Percentiles rank a stretch among this genome's conserved stretches.
phyloP scores from a whole-genome alignment of 345 rosid species.

The Salix viminalis region DNA sequence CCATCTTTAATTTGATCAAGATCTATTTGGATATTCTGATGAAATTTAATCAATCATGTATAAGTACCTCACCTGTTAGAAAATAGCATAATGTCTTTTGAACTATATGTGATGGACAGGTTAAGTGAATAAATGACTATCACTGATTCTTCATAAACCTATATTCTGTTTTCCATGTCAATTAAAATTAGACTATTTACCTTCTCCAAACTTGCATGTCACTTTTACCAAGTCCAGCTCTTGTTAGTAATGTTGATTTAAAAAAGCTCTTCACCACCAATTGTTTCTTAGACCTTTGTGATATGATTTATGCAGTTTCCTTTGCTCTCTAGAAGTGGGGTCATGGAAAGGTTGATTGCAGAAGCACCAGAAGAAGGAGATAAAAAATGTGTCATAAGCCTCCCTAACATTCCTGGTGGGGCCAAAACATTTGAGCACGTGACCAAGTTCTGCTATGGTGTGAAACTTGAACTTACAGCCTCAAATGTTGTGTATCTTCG shows the following conservation, averaged over 20 bases:
- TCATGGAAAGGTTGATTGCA: conserved; percentile 81
- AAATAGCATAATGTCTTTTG: neutral
- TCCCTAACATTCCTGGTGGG: conserved; percentile 73
- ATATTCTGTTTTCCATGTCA: neutral
- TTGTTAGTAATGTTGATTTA: neutral
- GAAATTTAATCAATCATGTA: neutral
- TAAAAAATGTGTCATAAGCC: conserved; percentile 56
- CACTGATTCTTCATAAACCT: neutral
- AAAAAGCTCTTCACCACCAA: neutral
- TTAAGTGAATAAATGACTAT: neutral
- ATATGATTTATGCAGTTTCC: conserved; percentile 66
- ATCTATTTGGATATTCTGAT: neutral
- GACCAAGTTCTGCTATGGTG: conserved; percentile 97
- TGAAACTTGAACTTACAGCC: conserved; percentile 89
- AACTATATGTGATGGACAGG: neutral
- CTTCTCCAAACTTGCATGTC: neutral
- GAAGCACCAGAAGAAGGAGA: conserved; percentile 69
- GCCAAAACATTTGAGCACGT: conserved; percentile 91
- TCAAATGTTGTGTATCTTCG: conserved; percentile 77
- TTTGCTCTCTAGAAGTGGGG: conserved; percentile 88
- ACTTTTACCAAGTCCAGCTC: neutral
- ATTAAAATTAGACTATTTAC: neutral
- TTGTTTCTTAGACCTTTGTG: conserved; percentile 13
- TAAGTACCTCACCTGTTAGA: neutral
- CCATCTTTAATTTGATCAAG: neutral